These are phyloP conservation scores for Pyrenula massariospora DNA, from an alignment of 495 filamentous ascomycete genomes.

Conservation along the genomic window DNA sequence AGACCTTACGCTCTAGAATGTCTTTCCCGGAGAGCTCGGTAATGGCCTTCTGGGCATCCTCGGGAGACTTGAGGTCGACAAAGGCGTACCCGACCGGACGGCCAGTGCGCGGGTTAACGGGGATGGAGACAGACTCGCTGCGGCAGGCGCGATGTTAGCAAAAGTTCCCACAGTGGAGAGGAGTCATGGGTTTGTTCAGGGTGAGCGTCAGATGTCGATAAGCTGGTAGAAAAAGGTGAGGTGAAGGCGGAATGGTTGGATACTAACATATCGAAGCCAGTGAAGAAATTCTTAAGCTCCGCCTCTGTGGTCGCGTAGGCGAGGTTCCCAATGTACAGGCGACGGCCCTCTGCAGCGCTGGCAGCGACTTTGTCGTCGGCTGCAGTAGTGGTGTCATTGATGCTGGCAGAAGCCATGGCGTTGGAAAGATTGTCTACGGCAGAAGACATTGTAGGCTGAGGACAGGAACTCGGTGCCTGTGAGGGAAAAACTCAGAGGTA, in stretches of 20 bases:
- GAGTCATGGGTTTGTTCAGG: too few relatives aligned
- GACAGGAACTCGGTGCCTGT: constrained; percentile 23
- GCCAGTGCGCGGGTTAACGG: constrained; percentile 95
- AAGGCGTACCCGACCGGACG: constrained; percentile 98
- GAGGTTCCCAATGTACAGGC: constrained; percentile 99
- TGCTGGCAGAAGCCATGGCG: constrained; percentile 32
- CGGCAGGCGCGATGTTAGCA: constrained; percentile 8
- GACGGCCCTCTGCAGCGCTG: constrained; percentile 95
- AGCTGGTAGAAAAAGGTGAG: too few relatives aligned
- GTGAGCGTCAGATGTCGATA: too few relatives aligned
- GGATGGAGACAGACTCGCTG: constrained; percentile 96
- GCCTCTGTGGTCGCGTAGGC: constrained; percentile 99
- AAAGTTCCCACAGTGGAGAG: neutral
- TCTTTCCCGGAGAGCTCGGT: constrained; percentile 89
- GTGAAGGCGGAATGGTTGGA: neutral
- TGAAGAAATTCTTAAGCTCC: constrained; percentile 99
- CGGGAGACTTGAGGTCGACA: constrained; percentile 88
- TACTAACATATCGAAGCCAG: constrained; percentile 93
- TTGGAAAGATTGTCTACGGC: constrained; percentile 41
- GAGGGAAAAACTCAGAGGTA: constrained; percentile 29
- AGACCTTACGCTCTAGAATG: constrained; percentile 95
- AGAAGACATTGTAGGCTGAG: constrained; percentile 45
- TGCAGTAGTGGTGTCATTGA: constrained; percentile 69
- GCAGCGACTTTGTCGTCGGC: constrained; percentile 80
- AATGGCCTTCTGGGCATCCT: constrained; percentile 90